Base-by-base conservation (phyloP, 169 alveolate species). In the Plasmodium berghei region DNA sequence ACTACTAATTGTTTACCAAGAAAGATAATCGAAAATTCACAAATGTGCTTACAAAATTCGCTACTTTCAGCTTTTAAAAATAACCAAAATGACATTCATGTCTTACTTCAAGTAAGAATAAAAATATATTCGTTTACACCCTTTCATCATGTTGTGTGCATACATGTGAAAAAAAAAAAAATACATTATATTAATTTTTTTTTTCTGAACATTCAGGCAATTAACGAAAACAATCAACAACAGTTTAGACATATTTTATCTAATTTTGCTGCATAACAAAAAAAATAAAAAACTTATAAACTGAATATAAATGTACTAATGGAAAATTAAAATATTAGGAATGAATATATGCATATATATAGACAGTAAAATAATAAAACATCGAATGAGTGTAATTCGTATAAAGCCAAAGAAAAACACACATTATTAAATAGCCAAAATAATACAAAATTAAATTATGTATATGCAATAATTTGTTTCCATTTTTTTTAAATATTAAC, bases 171-270 rank as follows among this genome's bases (percentile, higher is more conserved):
- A 14, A 22, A 40, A 40, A n/a, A 20, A 16, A 40, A 20, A 49
- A 34, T 34, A 34, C 42, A 34, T 34, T 24, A 54, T 72, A 20
- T 72, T 24, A 24, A 24, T 52, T 5, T 26, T 28, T 22, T 61
- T 61, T 61, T 73, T 61, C 40, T 69, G 42, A 54, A 9, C 22
- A 5, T 63, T 3, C 45, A 83, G 80, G 90, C 90, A 24, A 71
- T 83, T 26, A 83, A 83, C 64, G 70, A 80, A 63, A 83, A 83
- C 66, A 83, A 83, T 42, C 90, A 83, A 34, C 90, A 83, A 61
- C 90, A 83, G 61, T 83, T 83, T 61, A 66, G 90, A 67, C 90
- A 83, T 67, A 69, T 83, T 67, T 83, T 83, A 61, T 83, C 85
- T 34, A 83, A 83, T 69, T 54, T 83, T 42, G 90, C 69, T 66